phyloP scores from a whole-genome alignment of 306 rosid genomes.

The Acacia confusa region DNA sequence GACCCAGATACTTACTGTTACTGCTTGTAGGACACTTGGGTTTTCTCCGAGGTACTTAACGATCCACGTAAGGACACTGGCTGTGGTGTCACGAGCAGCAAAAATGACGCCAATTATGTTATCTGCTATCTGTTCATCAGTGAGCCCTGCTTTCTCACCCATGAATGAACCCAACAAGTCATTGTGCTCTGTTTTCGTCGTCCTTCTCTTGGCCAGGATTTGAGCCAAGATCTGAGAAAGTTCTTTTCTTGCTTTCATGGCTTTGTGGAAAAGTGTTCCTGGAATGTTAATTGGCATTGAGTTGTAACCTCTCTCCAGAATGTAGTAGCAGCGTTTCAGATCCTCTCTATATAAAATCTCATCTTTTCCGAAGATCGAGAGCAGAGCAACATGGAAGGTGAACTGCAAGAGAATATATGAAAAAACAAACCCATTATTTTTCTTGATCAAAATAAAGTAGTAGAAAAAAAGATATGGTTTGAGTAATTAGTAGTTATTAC shows the following conservation, averaged over 20 bases:
- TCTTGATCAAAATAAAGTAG: neutral
- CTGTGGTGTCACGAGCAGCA: slow-evolving; percentile 97
- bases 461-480: neutral
- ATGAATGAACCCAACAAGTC: slow-evolving; percentile 88
- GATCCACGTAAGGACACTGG: slow-evolving; percentile 94
- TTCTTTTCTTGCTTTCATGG: slow-evolving; percentile 91
- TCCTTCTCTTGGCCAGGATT: slow-evolving; percentile 67
- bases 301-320: slow-evolving; percentile 84
- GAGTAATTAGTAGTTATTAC: too few relatives aligned
- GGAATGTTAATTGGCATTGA: slow-evolving; percentile 93
- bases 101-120: slow-evolving; percentile 90
- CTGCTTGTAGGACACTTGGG: slow-evolving; percentile 74
- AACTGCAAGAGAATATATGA: slow-evolving; percentile 46
- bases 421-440: slow-evolving; percentile 1
- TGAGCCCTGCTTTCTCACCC: slow-evolving; percentile 78
- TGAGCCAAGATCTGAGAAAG: slow-evolving; percentile 75
- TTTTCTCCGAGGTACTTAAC: slow-evolving; percentile 85
- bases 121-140: slow-evolving; percentile 88
- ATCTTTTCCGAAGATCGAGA: slow-evolving; percentile 84
- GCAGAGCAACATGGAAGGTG: slow-evolving; percentile 85
- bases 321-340: slow-evolving; percentile 80
- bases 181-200: slow-evolving; percentile 47
- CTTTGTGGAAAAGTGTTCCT: slow-evolving; percentile 80
- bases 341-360: slow-evolving; percentile 70
- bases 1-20: slow-evolving; percentile 65